Evolutionary conservation across 257 asterid genomes (phyloP), one percentile per base, ranked within the genome.

Genomic region (Ilex aquifolium): DNA sequence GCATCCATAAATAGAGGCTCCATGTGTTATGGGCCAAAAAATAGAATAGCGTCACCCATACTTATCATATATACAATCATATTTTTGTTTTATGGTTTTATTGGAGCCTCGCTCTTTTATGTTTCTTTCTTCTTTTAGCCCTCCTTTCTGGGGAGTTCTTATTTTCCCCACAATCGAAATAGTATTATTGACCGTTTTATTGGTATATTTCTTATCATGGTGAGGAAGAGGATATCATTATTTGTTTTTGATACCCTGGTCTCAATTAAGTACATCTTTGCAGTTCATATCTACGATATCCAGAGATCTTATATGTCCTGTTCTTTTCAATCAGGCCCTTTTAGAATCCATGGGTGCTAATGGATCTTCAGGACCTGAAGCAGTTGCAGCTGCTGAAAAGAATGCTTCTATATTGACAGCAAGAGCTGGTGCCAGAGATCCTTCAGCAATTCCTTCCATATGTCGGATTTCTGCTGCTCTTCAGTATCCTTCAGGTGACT

Each of bases 391-490:
- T 67, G 96, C 99, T 70, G 97, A 90, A 81, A 93, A 82, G 79
- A 84, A 75, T 77, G 97, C 97, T 6, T 80, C 97, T 62, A 52
- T 93, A 57, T 80, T 90, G 75, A 93, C 97, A 29, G 96, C 99
- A 56, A 85, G 94, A 81, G 99, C 99, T 70, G 99, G 99, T 60
- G 88, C 94, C 44, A 81, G 88, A 72, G 99, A 93, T 80, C 99
- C 97, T 66, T 90, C 99, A 62, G 96, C 95, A 40, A 80, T 93
- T 68, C 97, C 99, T 57, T 93, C 99, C 68, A 83, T 93, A 69
- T 88, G 97, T 64, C 99, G 97, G 76, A 90, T 90, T 71, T 87
- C 97, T 70, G 89, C 99, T 60, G 95, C 99, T 70, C 85, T 90
- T 30, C 99, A 93, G 64, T 90, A 88, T 66, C 95, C 96, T 65